Conservation (phyloP, 2,329 filamentous ascomycete genomes). For the Rhynchosporium secalis region DNA sequence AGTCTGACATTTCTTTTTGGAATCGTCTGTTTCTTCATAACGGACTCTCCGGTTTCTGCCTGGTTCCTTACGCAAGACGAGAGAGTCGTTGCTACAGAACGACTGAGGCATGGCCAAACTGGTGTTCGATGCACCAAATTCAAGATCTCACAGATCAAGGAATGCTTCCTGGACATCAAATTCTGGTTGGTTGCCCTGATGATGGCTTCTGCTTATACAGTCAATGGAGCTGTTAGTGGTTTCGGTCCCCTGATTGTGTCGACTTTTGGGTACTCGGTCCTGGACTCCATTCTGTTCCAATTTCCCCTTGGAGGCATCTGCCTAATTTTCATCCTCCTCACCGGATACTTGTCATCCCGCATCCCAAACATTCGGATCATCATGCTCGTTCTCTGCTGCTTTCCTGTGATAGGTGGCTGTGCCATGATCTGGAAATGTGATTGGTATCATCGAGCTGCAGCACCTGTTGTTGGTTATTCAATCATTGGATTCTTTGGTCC, state of each 20-base stretch:
- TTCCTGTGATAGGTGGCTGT: slow-evolving; percentile 74
- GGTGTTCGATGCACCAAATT: slow-evolving; percentile 62
- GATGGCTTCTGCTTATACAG: slow-evolving; percentile 70
- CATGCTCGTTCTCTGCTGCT: slow-evolving; percentile 64
- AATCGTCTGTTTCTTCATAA: slow-evolving; percentile 62
- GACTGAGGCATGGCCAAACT: slow-evolving; percentile 61
- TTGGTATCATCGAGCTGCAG: slow-evolving; percentile 64
- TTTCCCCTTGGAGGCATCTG: slow-evolving; percentile 73
- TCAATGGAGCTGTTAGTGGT: slow-evolving; percentile 70
- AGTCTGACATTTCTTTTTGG: slow-evolving; percentile 64
- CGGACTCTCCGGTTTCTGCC: slow-evolving; percentile 64
- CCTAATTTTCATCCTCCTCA: slow-evolving; percentile 63
- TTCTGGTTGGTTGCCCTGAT: slow-evolving; percentile 64
- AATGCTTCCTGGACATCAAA: slow-evolving; percentile 60
- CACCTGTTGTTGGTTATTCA: slow-evolving; percentile 69
- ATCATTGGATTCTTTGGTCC: slow-evolving; percentile 73
- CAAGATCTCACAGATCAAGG: slow-evolving; percentile 58
- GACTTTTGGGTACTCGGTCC: slow-evolving; percentile 65
- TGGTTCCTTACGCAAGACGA: slow-evolving; percentile 69
- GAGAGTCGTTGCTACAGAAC: slow-evolving; percentile 62
- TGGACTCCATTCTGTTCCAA: slow-evolving; percentile 70
- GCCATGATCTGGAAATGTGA: slow-evolving; percentile 70
- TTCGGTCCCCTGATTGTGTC: slow-evolving; percentile 72
- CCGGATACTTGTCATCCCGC: slow-evolving; percentile 62
- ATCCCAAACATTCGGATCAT: slow-evolving; percentile 64